Evolutionary conservation across 331 rosid genomes (phyloP).

Genomic region (Cucumis variabilis): DNA sequence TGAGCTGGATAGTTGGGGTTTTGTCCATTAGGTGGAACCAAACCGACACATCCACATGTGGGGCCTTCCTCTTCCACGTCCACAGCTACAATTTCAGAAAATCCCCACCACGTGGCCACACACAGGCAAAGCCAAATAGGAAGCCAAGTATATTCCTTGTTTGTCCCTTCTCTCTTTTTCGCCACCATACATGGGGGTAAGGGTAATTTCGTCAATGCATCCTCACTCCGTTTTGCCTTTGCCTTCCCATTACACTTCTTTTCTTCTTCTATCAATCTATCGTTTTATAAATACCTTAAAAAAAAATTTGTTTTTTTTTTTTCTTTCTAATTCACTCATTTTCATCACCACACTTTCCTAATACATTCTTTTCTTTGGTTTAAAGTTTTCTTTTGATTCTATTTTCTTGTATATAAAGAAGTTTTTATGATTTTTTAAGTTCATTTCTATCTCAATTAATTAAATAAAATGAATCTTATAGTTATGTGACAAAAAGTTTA

Average conservation of each 20-base stretch:
- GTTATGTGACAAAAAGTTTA: too few relatives aligned
- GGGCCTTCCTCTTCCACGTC: not conserved
- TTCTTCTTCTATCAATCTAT: too few relatives aligned
- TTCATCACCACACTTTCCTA: too few relatives aligned
- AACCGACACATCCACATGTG: not conserved
- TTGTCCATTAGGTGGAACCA: slow-evolving; percentile 13
- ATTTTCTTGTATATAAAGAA: too few relatives aligned
- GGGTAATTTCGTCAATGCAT: not conserved
- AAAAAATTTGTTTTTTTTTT: too few relatives aligned
- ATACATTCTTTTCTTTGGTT: too few relatives aligned
- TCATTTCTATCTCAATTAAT: too few relatives aligned
- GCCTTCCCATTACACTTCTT: not conserved
- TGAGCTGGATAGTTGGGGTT: not conserved
- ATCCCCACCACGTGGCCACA: slow-evolving; percentile 11
- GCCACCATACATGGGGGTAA: not conserved
- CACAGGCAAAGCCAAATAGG: not conserved
- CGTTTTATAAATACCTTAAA: too few relatives aligned
- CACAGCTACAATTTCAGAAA: not conserved
- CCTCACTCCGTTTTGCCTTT: not conserved
- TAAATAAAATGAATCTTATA: too few relatives aligned
- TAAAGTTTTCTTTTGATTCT: too few relatives aligned
- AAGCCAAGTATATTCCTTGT: not conserved
- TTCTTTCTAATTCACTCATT: too few relatives aligned
- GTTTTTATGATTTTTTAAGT: too few relatives aligned
- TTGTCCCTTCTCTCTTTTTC: not conserved